A percentile compares a stretch with the other conserved stretches of the same genome.
Evolutionary conservation across 495 filamentous ascomycete genomes (phyloP).

Genomic region (Hyaloscypha hepaticicola): DNA sequence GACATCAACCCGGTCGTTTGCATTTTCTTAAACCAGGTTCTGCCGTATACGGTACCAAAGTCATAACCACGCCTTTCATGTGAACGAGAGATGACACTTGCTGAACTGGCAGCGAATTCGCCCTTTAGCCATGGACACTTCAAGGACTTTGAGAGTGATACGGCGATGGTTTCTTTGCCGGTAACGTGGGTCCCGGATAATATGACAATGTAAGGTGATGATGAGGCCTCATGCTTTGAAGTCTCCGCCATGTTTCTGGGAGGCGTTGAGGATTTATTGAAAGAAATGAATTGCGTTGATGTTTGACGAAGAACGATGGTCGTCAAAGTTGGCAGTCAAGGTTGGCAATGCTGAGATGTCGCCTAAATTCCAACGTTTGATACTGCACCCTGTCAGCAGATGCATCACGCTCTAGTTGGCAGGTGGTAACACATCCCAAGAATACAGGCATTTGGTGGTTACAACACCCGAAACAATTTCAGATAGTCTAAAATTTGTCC

Average conservation of each 20-base stretch:
- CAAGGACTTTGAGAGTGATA: conserved; percentile 1
- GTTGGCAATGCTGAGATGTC: neutral
- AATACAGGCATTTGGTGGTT: no score
- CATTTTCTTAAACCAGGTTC: neutral
- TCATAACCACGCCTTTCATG: neutral
- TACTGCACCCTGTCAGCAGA: no score
- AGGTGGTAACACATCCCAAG: no score
- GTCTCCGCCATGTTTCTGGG: neutral
- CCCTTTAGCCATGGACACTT: conserved; percentile 2
- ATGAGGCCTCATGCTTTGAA: neutral
- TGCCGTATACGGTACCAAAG: neutral
- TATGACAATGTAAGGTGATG: neutral
- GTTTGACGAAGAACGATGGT: neutral
- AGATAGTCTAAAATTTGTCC: no score
- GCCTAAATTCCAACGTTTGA: no score
- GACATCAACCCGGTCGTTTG: neutral
- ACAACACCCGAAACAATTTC: no score
- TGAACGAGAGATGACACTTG: conserved; percentile 1
- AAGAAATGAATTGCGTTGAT: neutral
- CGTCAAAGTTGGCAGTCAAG: no score
- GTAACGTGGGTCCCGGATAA: conserved; percentile 1
- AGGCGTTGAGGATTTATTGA: neutral
- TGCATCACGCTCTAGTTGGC: no score
- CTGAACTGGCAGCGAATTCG: neutral
- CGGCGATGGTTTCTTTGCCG: conserved; percentile 5